A percentile compares a stretch with the other conserved stretches of the same genome.
phyloP scores from a whole-genome alignment of 352 stramenopile species.

The Phytophthora ramorum region DNA sequence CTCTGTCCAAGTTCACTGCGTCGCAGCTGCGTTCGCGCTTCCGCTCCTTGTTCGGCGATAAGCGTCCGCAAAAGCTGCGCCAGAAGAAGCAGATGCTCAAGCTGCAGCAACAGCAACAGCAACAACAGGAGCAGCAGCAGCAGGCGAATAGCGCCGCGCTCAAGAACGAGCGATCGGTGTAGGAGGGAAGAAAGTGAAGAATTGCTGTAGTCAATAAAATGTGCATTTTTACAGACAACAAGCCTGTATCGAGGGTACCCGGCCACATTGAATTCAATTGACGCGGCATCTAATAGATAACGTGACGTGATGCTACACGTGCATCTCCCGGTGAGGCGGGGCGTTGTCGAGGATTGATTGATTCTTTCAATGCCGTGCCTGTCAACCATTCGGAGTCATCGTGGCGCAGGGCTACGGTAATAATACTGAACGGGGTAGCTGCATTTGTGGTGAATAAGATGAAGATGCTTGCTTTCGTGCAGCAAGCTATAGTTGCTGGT shows the following conservation, averaged over 20 bases:
- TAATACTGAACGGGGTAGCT: conserved; percentile 3
- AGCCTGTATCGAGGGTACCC: background rate
- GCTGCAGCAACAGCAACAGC: conserved; percentile 53
- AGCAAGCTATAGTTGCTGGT: conserved; percentile 6
- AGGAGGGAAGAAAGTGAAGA: conserved; percentile 10
- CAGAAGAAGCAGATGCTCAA: conserved; percentile 74
- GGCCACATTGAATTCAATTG: too few relatives aligned
- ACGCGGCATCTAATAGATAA: too few relatives aligned
- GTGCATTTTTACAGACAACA: conserved; percentile 19
- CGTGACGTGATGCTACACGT: background rate
- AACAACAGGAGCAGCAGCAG: conserved; percentile 32
- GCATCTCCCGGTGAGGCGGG: too few relatives aligned
- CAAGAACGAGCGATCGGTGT: conserved; percentile 44
- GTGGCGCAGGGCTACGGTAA: too few relatives aligned
- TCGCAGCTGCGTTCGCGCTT: conserved; percentile 83
- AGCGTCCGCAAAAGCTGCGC: conserved; percentile 72
- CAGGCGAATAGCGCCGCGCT: conserved; percentile 23
- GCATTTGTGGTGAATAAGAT: conserved; percentile 13
- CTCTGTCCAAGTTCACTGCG: conserved; percentile 75
- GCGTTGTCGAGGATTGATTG: too few relatives aligned
- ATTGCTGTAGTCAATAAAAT: conserved; percentile 45
- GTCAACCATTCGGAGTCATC: too few relatives aligned
- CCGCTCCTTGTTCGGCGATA: conserved; percentile 80
- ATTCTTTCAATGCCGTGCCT: too few relatives aligned
- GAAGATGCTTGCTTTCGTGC: conserved; percentile 14